Base-by-base conservation (phyloP, 148 eudicot genomes). In the Camellia japonica region DNA sequence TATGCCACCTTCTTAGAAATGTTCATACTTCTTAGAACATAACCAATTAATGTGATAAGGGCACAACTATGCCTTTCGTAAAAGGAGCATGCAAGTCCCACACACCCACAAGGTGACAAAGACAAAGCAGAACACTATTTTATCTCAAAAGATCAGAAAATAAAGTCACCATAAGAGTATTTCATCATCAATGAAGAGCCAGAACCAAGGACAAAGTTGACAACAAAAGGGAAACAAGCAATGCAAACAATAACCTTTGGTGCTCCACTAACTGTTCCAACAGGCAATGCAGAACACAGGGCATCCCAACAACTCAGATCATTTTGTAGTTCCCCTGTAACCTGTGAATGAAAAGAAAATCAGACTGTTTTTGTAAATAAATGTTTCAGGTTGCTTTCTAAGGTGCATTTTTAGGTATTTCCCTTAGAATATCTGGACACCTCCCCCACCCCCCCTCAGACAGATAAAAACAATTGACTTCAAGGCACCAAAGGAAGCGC, bases 211-310 rank as follows among this genome's bases (percentile, higher is more conserved):
- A 23, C 67, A 23, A 75, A 7, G 61, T 47, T 65, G 52, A 8
- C 56, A 9, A 75, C 10, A 23, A 8, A 41, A 73, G 51, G 14
- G 61, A 41, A 23, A 65, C 15, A 38, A 56, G 64, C 49, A 12
- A 64, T 43, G 41, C 15, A 69, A 54, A 67, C 71, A 52, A 30
- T 62, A 74, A 94, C 98, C 98, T 96, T 96, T 73, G 98, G 99
- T 59, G 98, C 98, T 76, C 99, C 99, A 68, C 98, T 92, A 82
- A 96, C 98, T 54, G 99, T 93, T 77, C 99, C 98, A 73, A 91
- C 98, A 41, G 99, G 98, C 84, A 96, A 91, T 69, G 98, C 92
- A 74, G 97, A 89, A 75, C 90, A 87, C 55, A 96, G 84, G 19
- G 88, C 98, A 83, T 96, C 99, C 99, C 99, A 93, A 60, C 90